These are phyloP conservation scores for Zygosaccharomyces siamensis DNA, from an alignment of 805 yeast species.

Conservation along the genomic window DNA sequence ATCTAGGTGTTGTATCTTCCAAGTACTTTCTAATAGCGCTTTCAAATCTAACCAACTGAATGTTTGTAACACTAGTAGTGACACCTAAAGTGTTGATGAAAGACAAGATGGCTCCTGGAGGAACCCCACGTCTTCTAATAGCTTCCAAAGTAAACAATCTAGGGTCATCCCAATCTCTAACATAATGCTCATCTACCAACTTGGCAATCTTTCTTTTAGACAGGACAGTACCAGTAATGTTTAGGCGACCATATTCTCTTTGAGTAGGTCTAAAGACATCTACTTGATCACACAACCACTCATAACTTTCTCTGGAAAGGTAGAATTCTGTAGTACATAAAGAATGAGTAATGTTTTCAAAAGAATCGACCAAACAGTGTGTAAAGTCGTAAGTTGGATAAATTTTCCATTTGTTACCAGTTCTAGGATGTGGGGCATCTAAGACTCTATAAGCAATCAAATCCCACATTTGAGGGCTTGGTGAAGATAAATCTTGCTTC, in stretches of 20 bases:
- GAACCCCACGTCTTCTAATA: conserved; percentile 93
- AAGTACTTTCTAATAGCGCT: conserved; percentile 80
- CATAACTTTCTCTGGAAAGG: conserved; percentile 89
- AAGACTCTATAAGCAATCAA: conserved; percentile 93
- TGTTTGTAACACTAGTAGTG: conserved; percentile 87
- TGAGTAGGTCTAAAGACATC: conserved; percentile 97
- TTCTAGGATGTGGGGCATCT: conserved; percentile 89
- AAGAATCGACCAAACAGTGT: conserved; percentile 96
- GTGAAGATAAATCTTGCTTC: conserved; percentile 87
- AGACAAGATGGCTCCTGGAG: conserved; percentile 94
- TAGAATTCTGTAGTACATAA: conserved; percentile 94
- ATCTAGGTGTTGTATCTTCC: conserved; percentile 88
- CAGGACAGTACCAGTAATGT: conserved; percentile 88
- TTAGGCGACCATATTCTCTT: conserved; percentile 96
- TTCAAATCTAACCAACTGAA: conserved; percentile 87
- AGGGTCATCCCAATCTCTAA: conserved; percentile 98
- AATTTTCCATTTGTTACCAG: conserved; percentile 95
- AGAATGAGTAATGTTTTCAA: conserved; percentile 94
- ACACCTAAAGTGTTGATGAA: conserved; percentile 96
- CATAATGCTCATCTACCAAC: conserved; percentile 73
- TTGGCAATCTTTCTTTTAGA: conserved; percentile 95
- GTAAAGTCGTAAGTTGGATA: conserved; percentile 99
- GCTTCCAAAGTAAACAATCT: conserved; percentile 92
- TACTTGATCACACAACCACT: conserved; percentile 95
- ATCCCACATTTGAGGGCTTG: conserved; percentile 99